Percentiles rank a stretch among this genome's conserved stretches.
These are phyloP conservation scores for Bipolaris victoriae DNA, from an alignment of 2,329 filamentous ascomycete species.

Conservation along the genomic window DNA sequence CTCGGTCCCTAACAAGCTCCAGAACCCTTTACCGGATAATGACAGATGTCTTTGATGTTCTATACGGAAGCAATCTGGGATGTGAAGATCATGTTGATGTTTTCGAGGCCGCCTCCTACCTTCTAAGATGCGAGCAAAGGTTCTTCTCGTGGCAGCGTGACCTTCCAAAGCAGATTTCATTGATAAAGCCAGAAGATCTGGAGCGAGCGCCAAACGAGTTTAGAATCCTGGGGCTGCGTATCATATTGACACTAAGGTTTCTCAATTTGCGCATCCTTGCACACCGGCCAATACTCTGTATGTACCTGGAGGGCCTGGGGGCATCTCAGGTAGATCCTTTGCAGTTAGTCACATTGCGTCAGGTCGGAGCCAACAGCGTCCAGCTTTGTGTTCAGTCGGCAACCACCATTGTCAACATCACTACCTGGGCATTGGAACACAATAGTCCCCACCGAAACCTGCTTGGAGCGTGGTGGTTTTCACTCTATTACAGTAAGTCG, in stretches of 20 bases:
- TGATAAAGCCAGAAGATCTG: constrained; percentile 1
- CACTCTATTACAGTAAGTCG: constrained; percentile 47
- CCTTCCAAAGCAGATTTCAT: constrained; percentile 40
- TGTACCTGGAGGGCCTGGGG: constrained; percentile 41
- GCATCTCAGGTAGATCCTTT: constrained; percentile 14
- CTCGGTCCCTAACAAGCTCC: neutral
- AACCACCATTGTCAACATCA: constrained; percentile 45
- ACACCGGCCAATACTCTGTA: constrained; percentile 51
- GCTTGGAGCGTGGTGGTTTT: constrained; percentile 53
- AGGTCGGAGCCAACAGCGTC: constrained; percentile 44
- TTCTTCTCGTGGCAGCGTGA: constrained; percentile 48
- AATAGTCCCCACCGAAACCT: constrained; percentile 25
- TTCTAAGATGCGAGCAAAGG: constrained; percentile 49
- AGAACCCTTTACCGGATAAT: constrained; percentile 46
- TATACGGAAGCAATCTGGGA: constrained; percentile 56
- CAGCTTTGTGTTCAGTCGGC: constrained; percentile 45
- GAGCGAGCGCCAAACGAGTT: neutral
- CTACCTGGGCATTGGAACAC: constrained; percentile 31
- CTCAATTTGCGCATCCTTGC: constrained; percentile 52
- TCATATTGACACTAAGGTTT: constrained; percentile 55
- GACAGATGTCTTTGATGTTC: constrained; percentile 47
- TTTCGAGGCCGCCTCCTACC: constrained; percentile 36
- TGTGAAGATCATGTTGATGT: constrained; percentile 29
- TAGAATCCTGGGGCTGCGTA: constrained; percentile 40
- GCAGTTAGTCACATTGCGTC: constrained; percentile 34